phyloP scores from a whole-genome alignment of 2,329 filamentous ascomycete species.

The Arthrobotrys pseudoclavata region DNA sequence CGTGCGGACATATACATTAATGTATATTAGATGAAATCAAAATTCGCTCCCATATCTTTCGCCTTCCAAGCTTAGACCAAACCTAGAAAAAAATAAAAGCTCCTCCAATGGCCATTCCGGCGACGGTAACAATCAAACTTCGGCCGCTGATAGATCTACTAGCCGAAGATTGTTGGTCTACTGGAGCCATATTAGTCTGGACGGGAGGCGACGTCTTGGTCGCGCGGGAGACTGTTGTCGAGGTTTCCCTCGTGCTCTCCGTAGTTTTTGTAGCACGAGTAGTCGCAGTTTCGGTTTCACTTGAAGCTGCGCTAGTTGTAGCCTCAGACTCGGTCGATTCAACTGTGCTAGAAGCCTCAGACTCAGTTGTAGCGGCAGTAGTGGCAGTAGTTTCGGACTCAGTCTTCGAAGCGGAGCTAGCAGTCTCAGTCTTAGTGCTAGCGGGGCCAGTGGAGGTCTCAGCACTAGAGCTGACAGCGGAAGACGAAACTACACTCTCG shows the following conservation, averaged over 20 bases:
- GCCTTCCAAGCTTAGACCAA: neutral
- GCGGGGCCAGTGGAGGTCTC: neutral
- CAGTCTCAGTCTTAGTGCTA: conserved; percentile 14
- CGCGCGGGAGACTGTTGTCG: conserved; percentile 4
- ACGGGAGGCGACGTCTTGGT: neutral
- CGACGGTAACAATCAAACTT: conserved; percentile 36
- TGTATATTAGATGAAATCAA: conserved; percentile 9
- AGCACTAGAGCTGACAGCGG: conserved; percentile 28
- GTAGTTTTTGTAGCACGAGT: conserved; percentile 1
- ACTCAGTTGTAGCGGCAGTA: conserved; percentile 1
- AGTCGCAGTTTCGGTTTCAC: neutral
- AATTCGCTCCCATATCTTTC: neutral
- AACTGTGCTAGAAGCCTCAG: conserved; percentile 1
- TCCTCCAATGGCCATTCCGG: conserved; percentile 23
- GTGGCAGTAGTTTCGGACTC: neutral
- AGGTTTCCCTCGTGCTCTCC: neutral
- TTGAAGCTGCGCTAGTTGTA: neutral
- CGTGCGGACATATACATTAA: conserved; percentile 28
- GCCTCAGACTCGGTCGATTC: conserved; percentile 16
- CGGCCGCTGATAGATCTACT: conserved; percentile 10
- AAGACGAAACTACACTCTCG: conserved; percentile 12
- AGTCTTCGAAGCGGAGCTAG: conserved; percentile 11
- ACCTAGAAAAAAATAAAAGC: conserved; percentile 24
- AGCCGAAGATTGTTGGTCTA: conserved; percentile 17
- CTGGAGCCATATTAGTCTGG: conserved; percentile 30